phyloP scores from a whole-genome alignment of 1,284 basidiomycete genomes.

The Ganoderma lingzhi region DNA sequence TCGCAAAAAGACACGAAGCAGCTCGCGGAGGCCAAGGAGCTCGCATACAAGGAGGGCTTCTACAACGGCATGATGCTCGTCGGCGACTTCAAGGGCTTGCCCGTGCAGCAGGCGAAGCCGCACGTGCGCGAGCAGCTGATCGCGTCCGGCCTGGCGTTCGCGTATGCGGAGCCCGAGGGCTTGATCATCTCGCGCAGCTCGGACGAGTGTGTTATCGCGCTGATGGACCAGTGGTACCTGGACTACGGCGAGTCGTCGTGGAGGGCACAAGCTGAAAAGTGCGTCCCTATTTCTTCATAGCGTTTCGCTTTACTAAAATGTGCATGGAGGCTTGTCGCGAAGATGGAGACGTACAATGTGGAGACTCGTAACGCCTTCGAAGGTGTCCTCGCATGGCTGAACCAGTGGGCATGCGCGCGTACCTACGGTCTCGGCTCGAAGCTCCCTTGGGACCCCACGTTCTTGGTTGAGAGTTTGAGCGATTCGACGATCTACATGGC shows the following conservation, averaged over 20 bases:
- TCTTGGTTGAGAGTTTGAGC: slow-evolving; percentile 96
- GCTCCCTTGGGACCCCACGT: slow-evolving; percentile 96
- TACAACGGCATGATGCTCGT: slow-evolving; percentile 92
- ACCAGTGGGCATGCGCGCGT: slow-evolving; percentile 98
- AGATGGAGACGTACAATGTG: slow-evolving; percentile 90
- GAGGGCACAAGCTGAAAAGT: slow-evolving; percentile 89
- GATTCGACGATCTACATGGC: slow-evolving; percentile 99
- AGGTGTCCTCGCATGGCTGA: slow-evolving; percentile 93
- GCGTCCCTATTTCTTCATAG: slow-evolving; percentile 39
- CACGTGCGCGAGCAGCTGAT: slow-evolving; percentile 92
- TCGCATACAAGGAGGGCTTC: slow-evolving; percentile 99
- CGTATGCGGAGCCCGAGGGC: slow-evolving; percentile 97
- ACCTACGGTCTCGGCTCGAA: slow-evolving; percentile 97
- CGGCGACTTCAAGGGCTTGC: slow-evolving; percentile 88
- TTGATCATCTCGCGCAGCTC: slow-evolving; percentile 89
- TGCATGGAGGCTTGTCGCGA: slow-evolving; percentile 70
- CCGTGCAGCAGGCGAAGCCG: slow-evolving; percentile 91
- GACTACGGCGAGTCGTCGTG: slow-evolving; percentile 95
- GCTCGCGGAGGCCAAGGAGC: slow-evolving; percentile 96
- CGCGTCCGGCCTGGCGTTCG: slow-evolving; percentile 78
- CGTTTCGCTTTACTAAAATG: slow-evolving; percentile 18
- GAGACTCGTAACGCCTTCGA: slow-evolving; percentile 96
- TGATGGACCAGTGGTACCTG: slow-evolving; percentile 99
- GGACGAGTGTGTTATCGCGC: slow-evolving; percentile 97
- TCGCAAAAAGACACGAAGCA: slow-evolving; percentile 95